Evolutionary conservation across 805 yeast genomes (phyloP), one percentile per base, ranked within the genome.

Genomic region (Danielia reshetovae): DNA sequence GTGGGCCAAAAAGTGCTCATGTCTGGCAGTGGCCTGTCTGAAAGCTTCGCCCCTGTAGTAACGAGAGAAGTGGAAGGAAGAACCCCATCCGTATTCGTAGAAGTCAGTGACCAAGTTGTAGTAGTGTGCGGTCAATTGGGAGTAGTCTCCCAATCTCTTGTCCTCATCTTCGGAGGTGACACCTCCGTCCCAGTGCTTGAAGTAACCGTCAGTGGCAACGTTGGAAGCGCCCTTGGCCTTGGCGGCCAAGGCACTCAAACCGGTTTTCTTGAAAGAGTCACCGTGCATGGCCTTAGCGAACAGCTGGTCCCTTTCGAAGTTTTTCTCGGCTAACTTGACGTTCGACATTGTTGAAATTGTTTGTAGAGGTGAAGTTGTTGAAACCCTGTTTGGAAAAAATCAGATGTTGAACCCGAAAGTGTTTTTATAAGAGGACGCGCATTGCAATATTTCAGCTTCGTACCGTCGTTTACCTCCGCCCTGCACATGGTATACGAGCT

Each of bases 11-110:
- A 76, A 93, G 67, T 93, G 97, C 70, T 90, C 98, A 63, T 90
- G 98, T 71, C 95, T 81, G 24, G 97, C 97, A 48, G 86, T 80
- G 27, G 97, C 95, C 65, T 90, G 97, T 54, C 77, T 69, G 70
- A 93, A 93, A 15, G 93, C 79, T 68, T 93, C 98, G 45, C 97
- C 97, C 57, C 72, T 74, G 71, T 86, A 90, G 70, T 82, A 93
- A 54, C 96, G 80, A 27, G 95, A 85, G 64, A 93, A 93, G 65
- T 93, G 98, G 86, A 93, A 93, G 11, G 96, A 86, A 12, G 96
- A 75, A 47, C 98, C 98, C 98, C 98, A 93, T 32, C 98, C 98
- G 64, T 93, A 90, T 69, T 93, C 98, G 73, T 93, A 93, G 55
- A 93, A 93, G 65, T 90, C 98, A 18, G 98, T 93, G 32, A 86